These are phyloP conservation scores for Tranzscheliella williamsii DNA, from an alignment of 1,284 basidiomycete species.

Conservation along the genomic window DNA sequence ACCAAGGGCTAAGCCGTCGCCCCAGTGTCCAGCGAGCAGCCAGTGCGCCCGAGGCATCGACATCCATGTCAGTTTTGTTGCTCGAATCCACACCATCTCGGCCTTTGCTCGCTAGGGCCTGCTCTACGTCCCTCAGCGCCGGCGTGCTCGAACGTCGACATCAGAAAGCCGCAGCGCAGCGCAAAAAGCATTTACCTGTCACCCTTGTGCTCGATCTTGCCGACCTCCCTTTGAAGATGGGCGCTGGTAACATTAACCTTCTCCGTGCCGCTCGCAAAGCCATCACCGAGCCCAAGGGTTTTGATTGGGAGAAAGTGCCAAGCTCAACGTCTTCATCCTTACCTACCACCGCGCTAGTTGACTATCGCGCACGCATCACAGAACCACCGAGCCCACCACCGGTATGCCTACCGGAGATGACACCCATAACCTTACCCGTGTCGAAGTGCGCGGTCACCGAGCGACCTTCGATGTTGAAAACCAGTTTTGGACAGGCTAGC, in stretches of 20 bases:
- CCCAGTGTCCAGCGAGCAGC: slow-evolving; percentile 33
- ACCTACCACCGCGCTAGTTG: slow-evolving; percentile 3
- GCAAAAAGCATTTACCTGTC: slow-evolving; percentile 12
- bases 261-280: slow-evolving; percentile 33
- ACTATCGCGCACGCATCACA: background rate
- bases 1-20: slow-evolving; percentile 24
- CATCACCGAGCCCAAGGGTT: slow-evolving; percentile 22
- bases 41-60: slow-evolving; percentile 23
- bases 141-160: slow-evolving; percentile 27
- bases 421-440: too few relatives aligned
- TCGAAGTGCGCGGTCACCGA: background rate
- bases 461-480: slow-evolving; percentile 11
- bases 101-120: slow-evolving; percentile 21
- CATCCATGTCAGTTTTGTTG: slow-evolving; percentile 21
- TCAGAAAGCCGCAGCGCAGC: background rate
- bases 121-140: slow-evolving; percentile 28
- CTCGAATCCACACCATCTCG: slow-evolving; percentile 3
- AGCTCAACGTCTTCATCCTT: slow-evolving; percentile 12
- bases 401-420: background rate
- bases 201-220: slow-evolving; percentile 31
- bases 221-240: slow-evolving; percentile 25
- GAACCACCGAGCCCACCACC: background rate
- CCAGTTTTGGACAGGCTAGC: slow-evolving; percentile 7
- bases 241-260: slow-evolving; percentile 23
- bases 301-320: slow-evolving; percentile 27